These are phyloP conservation scores for Quercus variabilis DNA, from an alignment of 306 rosid genomes.

Conservation along the genomic window DNA sequence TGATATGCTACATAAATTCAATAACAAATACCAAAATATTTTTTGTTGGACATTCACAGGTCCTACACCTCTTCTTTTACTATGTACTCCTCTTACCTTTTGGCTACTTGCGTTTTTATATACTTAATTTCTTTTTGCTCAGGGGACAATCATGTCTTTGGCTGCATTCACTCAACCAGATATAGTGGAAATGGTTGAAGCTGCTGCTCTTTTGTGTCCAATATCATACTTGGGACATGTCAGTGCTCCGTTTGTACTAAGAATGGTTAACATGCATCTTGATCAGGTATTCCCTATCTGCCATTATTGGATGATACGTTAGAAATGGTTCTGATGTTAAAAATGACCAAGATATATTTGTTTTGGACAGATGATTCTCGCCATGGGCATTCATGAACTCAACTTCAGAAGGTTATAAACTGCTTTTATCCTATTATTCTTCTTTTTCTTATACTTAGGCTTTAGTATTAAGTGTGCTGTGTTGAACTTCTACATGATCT, in stretches of 20 bases:
- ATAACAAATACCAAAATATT: constrained; percentile 56
- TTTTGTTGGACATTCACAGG: constrained; percentile 96
- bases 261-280: constrained; percentile 70
- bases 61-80: constrained; percentile 30
- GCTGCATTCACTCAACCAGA: constrained; percentile 71
- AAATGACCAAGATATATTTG: constrained; percentile 23
- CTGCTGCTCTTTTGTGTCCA: constrained; percentile 84
- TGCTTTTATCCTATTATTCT: background rate
- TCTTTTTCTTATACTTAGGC: background rate
- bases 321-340: constrained; percentile 19
- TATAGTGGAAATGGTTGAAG: constrained; percentile 75
- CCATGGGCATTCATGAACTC: constrained; percentile 67
- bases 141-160: constrained; percentile 87
- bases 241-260: constrained; percentile 58
- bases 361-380: constrained; percentile 61
- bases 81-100: constrained; percentile 3
- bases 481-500: constrained; percentile 20
- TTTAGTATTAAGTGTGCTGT: background rate
- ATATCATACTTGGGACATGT: constrained; percentile 76
- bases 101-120: constrained; percentile 7
- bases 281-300: constrained; percentile 61
- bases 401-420: constrained; percentile 62
- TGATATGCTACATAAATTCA: constrained; percentile 56
- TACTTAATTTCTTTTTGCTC: constrained; percentile 16
- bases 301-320: constrained; percentile 4